These are phyloP conservation scores for Aspergillus costaricaensis DNA, from an alignment of 2,329 filamentous ascomycete species.

Conservation along the genomic window DNA sequence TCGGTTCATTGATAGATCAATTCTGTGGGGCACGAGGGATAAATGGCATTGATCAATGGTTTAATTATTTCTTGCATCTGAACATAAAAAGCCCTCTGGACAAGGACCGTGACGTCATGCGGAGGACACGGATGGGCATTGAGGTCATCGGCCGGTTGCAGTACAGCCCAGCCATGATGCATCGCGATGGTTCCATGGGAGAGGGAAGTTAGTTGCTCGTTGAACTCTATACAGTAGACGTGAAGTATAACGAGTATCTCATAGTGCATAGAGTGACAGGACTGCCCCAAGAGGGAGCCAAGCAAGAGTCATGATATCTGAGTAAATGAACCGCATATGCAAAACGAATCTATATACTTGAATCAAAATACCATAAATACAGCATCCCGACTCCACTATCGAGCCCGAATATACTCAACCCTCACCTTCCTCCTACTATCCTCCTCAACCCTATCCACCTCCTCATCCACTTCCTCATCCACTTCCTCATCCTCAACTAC, in stretches of 20 bases:
- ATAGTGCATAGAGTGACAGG: no score
- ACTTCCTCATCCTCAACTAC: not conserved
- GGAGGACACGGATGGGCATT: constrained; percentile 25
- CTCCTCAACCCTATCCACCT: not conserved
- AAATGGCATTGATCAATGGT: not conserved
- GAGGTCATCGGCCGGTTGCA: constrained; percentile 31
- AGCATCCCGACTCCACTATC: not conserved
- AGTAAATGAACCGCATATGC: no score
- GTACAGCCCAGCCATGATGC: constrained; percentile 4
- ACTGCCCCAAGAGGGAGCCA: not conserved
- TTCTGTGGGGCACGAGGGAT: not conserved
- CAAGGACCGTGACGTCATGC: constrained; percentile 34
- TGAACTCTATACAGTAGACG: no score
- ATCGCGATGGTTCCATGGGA: not conserved
- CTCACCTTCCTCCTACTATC: not conserved
- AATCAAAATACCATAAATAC: not conserved
- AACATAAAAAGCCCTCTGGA: not conserved
- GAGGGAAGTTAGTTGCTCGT: not conserved
- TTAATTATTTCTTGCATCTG: not conserved
- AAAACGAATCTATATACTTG: not conserved
- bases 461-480: constrained; percentile 9
- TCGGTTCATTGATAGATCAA: not conserved
- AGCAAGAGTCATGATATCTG: no score
- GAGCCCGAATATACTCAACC: constrained; percentile 21
- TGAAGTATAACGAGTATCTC: no score